Evolutionary conservation across 2,329 filamentous ascomycete species (phyloP), one percentile per base, ranked within the genome.

Genomic region (Nothophoma quercina): DNA sequence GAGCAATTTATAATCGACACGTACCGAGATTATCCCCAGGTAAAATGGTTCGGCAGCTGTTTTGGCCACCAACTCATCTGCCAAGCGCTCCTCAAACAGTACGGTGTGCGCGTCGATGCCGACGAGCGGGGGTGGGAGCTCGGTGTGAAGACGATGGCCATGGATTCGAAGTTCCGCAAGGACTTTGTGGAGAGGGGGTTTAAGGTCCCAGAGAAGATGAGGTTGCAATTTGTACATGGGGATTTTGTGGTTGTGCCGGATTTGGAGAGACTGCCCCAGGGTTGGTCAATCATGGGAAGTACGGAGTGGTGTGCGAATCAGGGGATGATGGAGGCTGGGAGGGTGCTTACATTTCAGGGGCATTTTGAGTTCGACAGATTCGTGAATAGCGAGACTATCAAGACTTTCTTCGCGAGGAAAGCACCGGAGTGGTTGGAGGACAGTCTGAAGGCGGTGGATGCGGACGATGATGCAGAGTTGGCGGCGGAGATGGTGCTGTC

Each of bases 341-440:
- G 75, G 0, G 62, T 79, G 0, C 60, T 80, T 15, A 79, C 76
- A 0, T 73, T 72, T 21, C 76, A 79, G 38, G 77, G 77, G 0
- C 76, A 79, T 54, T 77, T 76, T 18, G 77, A 79, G 48, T 80
- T 79, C 59, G 73, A 79, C 53, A 49, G 63, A 0, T 77, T 76
- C 45, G 63, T 78, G 8, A 78, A 75, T 42, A 59, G 65, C 0
- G 73, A 78, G 62, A 73, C 66, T 1, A 48, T 77, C 18, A 71
- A 71, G 43, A 63, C 70, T 1, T 76, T 76, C 49, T 72, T 73
- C 23, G 56, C 48, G 8, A 57, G 39, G 3, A 71, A 69, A 67
- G 53, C 53, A 5, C 30, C 56, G 4, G 52, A 62, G 19, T 58
- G 56, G 46, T 28, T 71, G 22, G 35, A 56, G 25, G 34, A 65